Conservation (phyloP, 257 asterid species). For the Solanum appendiculatum region DNA sequence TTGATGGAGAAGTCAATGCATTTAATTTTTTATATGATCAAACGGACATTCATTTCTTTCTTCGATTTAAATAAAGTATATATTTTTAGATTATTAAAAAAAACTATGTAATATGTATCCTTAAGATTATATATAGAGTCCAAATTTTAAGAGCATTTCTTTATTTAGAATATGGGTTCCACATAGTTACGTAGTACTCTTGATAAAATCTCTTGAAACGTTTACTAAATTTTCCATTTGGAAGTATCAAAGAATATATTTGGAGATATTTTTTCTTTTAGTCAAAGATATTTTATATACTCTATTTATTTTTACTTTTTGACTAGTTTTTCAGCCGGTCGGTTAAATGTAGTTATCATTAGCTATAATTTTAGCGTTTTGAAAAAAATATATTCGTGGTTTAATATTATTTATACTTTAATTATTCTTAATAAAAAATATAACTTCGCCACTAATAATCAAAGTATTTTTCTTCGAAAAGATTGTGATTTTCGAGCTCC, state of each 20-base stretch:
- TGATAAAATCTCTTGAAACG: too few species aligned
- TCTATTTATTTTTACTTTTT: not conserved
- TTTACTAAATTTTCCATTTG: too few species aligned
- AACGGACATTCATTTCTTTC: not conserved
- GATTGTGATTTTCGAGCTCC: not conserved
- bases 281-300: not conserved
- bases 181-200: not conserved
- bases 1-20: not conserved
- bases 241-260: not conserved
- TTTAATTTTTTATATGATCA: not conserved
- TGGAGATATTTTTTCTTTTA: not conserved
- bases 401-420: not conserved
- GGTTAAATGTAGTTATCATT: not conserved
- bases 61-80: not conserved
- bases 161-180: not conserved
- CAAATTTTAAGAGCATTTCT: not conserved
- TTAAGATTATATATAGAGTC: not conserved
- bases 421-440: not conserved
- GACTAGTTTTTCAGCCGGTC: not conserved
- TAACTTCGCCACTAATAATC: accelerated
- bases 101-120: too few species aligned
- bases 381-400: not conserved
- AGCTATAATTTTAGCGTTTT: not conserved
- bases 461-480: not conserved
- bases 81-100: not conserved